Evolutionary conservation across 176 grass and related monocot species (phyloP), one percentile per base, ranked within the genome.

Genomic region (Bothriochloa decipiens): DNA sequence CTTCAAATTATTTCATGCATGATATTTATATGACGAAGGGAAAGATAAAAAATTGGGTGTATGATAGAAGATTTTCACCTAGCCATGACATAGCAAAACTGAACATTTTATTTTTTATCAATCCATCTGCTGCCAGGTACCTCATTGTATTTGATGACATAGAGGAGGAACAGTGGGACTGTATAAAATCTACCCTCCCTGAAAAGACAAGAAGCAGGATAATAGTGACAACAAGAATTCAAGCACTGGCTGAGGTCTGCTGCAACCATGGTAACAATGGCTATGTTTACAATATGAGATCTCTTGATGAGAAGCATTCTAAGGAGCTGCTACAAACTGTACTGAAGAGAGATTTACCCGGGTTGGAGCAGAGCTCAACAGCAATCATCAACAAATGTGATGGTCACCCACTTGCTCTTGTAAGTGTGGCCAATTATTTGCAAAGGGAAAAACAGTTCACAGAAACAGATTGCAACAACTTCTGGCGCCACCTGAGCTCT

Each of bases 71-170:
- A n/a, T n/a, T n/a, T n/a, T n/a, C n/a, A n/a, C n/a, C n/a, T n/a
- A n/a, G n/a, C n/a, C n/a, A n/a, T n/a, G n/a, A n/a, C n/a, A n/a
- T n/a, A n/a, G n/a, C n/a, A n/a, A n/a, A n/a, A n/a, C n/a, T n/a
- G n/a, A 5, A 72, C 69, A 45, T 14, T 33, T 69, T 36, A 57
- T 18, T 14, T 77, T 1, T 18, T 32, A n/a, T 32, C 39, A 78
- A 37, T 28, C 5, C 13, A 40, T 18, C 5, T 29, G 2, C 6
- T 40, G 50, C 17, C 0, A 86, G 77, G 60, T 86, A 64, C 13
- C 72, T 86, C 36, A 86, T 81, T 74, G 85, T 86, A 23, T 42
- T 86, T 4, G 85, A 86, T 75, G 85, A 67, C 29, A 75, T 86
- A 1, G 11, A 49, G 17, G 73, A 41, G n/a, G 17, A 57, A 3